These are phyloP conservation scores for Neurospora sublineolata DNA, from an alignment of 495 filamentous ascomycete genomes.

Conservation along the genomic window DNA sequence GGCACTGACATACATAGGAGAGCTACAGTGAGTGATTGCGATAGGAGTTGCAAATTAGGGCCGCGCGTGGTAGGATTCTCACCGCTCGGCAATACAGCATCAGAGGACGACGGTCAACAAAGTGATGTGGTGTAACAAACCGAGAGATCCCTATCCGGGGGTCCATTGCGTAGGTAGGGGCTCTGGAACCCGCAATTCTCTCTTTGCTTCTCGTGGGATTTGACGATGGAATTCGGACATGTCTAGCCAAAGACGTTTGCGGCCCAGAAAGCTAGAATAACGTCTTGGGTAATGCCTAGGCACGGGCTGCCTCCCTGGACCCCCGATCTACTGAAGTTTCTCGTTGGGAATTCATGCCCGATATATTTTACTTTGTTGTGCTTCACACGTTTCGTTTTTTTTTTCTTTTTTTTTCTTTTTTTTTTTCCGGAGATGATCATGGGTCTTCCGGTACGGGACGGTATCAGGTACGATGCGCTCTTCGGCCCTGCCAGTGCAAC, in stretches of 20 bases:
- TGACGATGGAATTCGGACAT: background rate
- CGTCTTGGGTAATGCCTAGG: background rate
- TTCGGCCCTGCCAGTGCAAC: background rate
- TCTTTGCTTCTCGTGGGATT: background rate
- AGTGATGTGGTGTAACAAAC: background rate
- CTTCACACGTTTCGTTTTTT: background rate
- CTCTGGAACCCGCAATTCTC: background rate
- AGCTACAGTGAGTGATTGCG: background rate
- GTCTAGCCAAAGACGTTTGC: background rate
- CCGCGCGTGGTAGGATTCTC: background rate
- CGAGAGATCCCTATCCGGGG: background rate
- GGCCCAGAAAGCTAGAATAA: background rate
- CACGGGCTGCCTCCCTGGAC: background rate
- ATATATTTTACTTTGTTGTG: background rate
- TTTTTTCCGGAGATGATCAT: background rate
- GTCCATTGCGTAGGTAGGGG: background rate
- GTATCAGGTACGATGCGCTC: background rate
- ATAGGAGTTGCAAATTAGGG: background rate
- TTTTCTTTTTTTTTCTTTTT: too few species aligned
- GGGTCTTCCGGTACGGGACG: background rate
- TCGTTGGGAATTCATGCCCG: background rate
- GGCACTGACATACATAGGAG: background rate
- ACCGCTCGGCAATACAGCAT: background rate
- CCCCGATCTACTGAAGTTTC: background rate
- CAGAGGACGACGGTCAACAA: background rate